A percentile compares a stretch with the other conserved stretches of the same genome.
Conservation (phyloP, 495 filamentous ascomycete genomes). For the Lineolata rhizophorae region DNA sequence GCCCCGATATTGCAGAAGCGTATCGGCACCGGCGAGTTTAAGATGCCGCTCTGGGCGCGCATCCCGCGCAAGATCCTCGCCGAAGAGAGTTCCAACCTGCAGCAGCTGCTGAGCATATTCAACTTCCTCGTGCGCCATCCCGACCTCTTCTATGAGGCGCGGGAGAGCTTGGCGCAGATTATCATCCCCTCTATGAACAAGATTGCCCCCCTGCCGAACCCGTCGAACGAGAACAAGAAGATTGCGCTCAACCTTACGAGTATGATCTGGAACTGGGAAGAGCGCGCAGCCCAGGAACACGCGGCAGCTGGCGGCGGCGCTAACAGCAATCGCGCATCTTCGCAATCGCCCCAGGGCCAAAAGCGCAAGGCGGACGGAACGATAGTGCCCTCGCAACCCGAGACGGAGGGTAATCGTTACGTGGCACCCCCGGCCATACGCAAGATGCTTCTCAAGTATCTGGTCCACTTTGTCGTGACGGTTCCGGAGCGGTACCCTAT, state of each 20-base stretch:
- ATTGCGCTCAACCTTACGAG: constrained; percentile 75
- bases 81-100: constrained; percentile 89
- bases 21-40: constrained; percentile 27
- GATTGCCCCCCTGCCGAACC: constrained; percentile 62
- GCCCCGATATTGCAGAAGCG: constrained; percentile 82
- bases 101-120: constrained; percentile 93
- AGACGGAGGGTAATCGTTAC: constrained; percentile 6
- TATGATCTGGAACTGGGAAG: constrained; percentile 83
- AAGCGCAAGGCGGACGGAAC: constrained; percentile 55
- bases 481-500: constrained; percentile 65
- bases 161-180: constrained; percentile 70
- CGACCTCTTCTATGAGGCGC: constrained; percentile 81
- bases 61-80: constrained; percentile 78
- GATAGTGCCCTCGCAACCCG: constrained; percentile 15
- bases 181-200: constrained; percentile 80
- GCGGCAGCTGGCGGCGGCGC: constrained; percentile 21
- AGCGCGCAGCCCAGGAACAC: constrained; percentile 34
- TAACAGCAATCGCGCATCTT: too few relatives aligned
- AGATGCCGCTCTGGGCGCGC: constrained; percentile 67
- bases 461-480: constrained; percentile 81
- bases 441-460: constrained; percentile 67
- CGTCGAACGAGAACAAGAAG: constrained; percentile 83
- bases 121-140: constrained; percentile 86
- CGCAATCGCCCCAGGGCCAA: constrained; percentile 47
- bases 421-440: constrained; percentile 29